Evolutionary conservation across 805 yeast genomes (phyloP).

Genomic region (Torulaspora maleeae): DNA sequence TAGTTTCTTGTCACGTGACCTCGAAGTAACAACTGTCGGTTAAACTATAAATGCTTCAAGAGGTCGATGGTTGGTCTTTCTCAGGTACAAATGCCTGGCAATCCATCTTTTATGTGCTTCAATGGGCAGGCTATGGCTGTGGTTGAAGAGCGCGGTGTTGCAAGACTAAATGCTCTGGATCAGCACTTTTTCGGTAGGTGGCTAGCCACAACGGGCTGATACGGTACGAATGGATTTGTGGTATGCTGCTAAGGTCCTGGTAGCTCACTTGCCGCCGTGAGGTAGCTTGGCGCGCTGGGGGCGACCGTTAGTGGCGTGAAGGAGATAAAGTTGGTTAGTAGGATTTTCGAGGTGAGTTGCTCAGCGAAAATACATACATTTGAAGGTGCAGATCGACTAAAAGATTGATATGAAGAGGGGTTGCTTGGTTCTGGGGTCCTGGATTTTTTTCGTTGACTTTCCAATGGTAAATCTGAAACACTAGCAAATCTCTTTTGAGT

Average conservation of each 20-base stretch:
- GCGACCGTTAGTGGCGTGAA: background rate
- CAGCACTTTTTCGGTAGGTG: background rate
- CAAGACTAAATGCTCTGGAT: background rate
- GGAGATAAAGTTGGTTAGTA: background rate
- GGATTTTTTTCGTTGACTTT: background rate
- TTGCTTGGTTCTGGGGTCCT: background rate
- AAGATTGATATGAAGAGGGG: too few species aligned
- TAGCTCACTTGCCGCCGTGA: background rate
- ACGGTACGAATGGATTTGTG: background rate
- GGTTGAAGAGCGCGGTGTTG: background rate
- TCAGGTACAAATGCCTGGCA: background rate
- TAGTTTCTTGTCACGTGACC: background rate
- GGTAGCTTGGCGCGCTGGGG: background rate
- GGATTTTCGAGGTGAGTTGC: background rate
- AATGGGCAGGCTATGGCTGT: background rate
- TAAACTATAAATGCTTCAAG: background rate
- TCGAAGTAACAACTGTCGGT: background rate
- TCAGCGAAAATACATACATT: background rate
- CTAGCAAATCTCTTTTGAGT: background rate
- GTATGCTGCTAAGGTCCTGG: background rate
- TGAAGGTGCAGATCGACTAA: background rate
- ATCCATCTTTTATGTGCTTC: background rate
- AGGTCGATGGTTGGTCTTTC: background rate
- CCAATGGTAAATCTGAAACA: background rate
- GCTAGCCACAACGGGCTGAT: conserved; percentile 1